Evolutionary conservation across 83 land plant species (phyloP).

Genomic region (Isoetes engelmannii): DNA sequence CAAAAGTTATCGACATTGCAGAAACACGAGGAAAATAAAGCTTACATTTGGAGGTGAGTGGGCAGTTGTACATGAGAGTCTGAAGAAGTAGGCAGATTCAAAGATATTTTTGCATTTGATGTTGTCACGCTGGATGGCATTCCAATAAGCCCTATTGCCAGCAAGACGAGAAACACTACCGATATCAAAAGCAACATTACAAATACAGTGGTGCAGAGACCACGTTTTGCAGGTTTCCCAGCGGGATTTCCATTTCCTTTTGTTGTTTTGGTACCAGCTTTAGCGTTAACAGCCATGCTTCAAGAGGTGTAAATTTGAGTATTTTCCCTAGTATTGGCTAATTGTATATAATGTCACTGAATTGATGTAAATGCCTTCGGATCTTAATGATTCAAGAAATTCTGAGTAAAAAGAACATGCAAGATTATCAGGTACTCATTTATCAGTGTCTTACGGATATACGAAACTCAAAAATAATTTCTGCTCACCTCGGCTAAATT

Average conservation of each 20-base stretch:
- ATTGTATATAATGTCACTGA: too few species aligned
- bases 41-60: not conserved
- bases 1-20: not conserved
- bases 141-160: conserved; percentile 2
- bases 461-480: too few species aligned
- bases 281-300: too few species aligned
- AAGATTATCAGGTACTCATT: too few species aligned
- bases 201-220: conserved; percentile 2
- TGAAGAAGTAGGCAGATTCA: not conserved
- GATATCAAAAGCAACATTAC: conserved; percentile 6
- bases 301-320: too few species aligned
- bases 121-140: not conserved
- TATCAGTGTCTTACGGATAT: too few species aligned
- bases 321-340: too few species aligned
- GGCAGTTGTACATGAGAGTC: not conserved
- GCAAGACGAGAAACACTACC: not conserved
- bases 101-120: not conserved
- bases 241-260: not conserved
- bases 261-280: too few species aligned
- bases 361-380: too few species aligned
- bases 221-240: not conserved
- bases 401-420: too few species aligned
- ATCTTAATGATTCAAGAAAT: too few species aligned
- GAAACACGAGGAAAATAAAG: not conserved
- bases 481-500: too few species aligned